Percentiles rank a stretch among this genome's conserved stretches.
Conservation (phyloP, 179 eudicot species). For the Nepenthes alata region DNA sequence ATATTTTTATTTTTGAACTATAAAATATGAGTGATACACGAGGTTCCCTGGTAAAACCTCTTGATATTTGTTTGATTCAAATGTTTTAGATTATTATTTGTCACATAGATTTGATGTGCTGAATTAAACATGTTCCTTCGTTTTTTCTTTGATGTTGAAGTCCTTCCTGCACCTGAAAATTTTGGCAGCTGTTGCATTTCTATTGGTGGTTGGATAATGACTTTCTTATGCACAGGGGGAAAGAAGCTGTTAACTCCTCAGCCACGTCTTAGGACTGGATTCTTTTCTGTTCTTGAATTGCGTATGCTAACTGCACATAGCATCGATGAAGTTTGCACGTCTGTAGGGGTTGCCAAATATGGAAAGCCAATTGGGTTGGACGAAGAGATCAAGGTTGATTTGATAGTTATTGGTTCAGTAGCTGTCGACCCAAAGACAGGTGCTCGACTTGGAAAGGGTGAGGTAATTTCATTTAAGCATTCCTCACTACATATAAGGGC, state of each 20-base stretch:
- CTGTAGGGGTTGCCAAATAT: slow-evolving; percentile 85
- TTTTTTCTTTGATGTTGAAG: slow-evolving; percentile 1
- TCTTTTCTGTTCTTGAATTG: slow-evolving; percentile 78
- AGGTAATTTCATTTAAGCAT: slow-evolving; percentile 37
- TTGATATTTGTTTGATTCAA: too few species aligned
- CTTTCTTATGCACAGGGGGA: slow-evolving; percentile 44
- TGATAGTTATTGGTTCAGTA: slow-evolving; percentile 85
- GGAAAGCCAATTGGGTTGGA: slow-evolving; percentile 88
- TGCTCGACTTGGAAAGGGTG: slow-evolving; percentile 98
- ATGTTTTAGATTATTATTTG: too few species aligned
- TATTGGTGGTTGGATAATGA: background rate
- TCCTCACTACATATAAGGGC: background rate
- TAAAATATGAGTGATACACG: too few species aligned
- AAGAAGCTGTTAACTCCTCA: slow-evolving; percentile 87
- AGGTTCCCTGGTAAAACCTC: too few species aligned
- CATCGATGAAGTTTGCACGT: slow-evolving; percentile 82
- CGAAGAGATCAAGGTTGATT: slow-evolving; percentile 81
- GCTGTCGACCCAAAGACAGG: slow-evolving; percentile 91
- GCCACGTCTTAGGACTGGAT: slow-evolving; percentile 94
- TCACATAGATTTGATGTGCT: too few species aligned
- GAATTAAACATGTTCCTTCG: too few species aligned
- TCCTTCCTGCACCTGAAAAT: background rate
- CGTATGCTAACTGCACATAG: slow-evolving; percentile 41
- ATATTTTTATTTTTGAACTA: too few species aligned
- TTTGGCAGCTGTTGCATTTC: background rate